Evolutionary conservation across 1,284 basidiomycete genomes (phyloP), one percentile per base, ranked within the genome.

Genomic region (Sporisorium scitamineum): DNA sequence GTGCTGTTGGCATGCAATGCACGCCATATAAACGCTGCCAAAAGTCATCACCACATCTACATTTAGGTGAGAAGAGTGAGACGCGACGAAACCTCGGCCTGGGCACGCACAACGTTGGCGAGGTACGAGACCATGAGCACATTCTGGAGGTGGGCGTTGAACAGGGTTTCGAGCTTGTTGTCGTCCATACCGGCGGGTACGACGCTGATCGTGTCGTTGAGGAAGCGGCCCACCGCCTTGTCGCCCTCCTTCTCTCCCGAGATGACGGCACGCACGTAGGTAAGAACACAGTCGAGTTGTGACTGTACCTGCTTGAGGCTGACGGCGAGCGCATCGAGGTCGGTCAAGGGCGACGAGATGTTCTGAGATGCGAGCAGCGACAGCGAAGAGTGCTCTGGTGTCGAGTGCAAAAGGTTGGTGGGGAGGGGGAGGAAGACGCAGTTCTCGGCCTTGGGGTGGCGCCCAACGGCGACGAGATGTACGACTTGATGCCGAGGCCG

Each of bases 51-150:
- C 13, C n/a, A 22, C 37, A 5, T 27, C 39, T 5, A 54, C n/a
- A 29, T 39, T 47, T 81, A 87, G 48, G 82, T 88, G 62, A 94
- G 90, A 66, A 99, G 89, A 58, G 93, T 92, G 84, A 99, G 88
- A 80, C 96, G 90, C 50, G 94, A 90, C 4, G 94, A 93, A 45
- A 98, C 91, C 87, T 98, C 95, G 60, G 94, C 93, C 88, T 99
- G 96, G 69, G 94, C 92, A 78, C 94, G 90, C 60, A 98, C 92
- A 76, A 99, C 90, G 86, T 94, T 97, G 51, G 94, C 92, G 77
- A 99, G 89, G 88, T 98, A 99, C 48, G 94, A 93, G 61, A 98
- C 91, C 91, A 95, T 96, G 76, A 97, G 88, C 20, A 92, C 93
- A 85, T 97, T 94, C 91, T 97, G 88, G 41, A 78, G 55, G 61